A percentile compares a stretch with the other conserved stretches of the same genome.
Evolutionary conservation across 2,329 filamentous ascomycete species (phyloP).

Genomic region (Diaporthe helianthi): DNA sequence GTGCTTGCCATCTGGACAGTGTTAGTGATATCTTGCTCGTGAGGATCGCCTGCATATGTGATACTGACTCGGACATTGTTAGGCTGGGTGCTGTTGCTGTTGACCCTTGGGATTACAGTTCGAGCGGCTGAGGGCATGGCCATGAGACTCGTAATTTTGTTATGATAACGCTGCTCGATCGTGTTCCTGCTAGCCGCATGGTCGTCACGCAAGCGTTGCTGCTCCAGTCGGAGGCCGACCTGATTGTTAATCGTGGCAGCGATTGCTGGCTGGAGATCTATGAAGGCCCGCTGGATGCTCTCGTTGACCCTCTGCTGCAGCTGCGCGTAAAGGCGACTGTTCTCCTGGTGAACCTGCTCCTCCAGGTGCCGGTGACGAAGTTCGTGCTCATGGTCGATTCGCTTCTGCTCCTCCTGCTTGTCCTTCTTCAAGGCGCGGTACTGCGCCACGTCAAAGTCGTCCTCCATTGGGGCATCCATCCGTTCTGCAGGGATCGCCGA

Average conservation of each 20-base stretch:
- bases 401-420: constrained; percentile 31
- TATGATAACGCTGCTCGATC: constrained; percentile 28
- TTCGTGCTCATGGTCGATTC: constrained; percentile 24
- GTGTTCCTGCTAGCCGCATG: constrained; percentile 25
- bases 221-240: constrained; percentile 29
- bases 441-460: constrained; percentile 30
- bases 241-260: constrained; percentile 28
- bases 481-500: not conserved
- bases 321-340: constrained; percentile 25
- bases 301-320: constrained; percentile 30
- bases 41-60: not conserved
- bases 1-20: not conserved
- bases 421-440: constrained; percentile 30
- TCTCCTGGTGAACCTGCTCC: constrained; percentile 23
- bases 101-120: not conserved
- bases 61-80: constrained; percentile 8
- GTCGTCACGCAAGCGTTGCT: constrained; percentile 27
- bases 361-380: constrained; percentile 17
- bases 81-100: not conserved
- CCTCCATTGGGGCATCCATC: constrained; percentile 14
- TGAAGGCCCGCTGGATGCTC: constrained; percentile 28
- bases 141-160: constrained; percentile 26
- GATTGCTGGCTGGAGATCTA: constrained; percentile 23
- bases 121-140: constrained; percentile 3
- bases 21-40: not conserved